Evolutionary conservation across 768 basidiomycete species (phyloP).

Genomic region (Russula olivacea): DNA sequence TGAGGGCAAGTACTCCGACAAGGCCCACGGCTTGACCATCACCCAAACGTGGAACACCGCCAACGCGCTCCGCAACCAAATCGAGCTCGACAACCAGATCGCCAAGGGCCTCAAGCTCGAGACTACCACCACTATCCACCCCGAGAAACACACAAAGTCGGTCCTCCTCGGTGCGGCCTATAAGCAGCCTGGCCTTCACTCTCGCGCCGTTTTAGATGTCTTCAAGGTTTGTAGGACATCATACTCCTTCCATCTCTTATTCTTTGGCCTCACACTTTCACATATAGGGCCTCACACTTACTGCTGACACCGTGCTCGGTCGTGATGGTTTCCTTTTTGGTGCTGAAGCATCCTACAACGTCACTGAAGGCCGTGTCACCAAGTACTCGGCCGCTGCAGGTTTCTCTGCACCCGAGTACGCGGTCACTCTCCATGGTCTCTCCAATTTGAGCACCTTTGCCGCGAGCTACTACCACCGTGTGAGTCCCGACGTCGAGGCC

Average conservation of each 20-base stretch:
- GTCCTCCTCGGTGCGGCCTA: constrained; percentile 80
- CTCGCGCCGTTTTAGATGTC: constrained; percentile 82
- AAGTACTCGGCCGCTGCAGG: constrained; percentile 90
- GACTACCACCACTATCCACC: constrained; percentile 71
- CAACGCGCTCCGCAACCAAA: constrained; percentile 84
- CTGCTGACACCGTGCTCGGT: constrained; percentile 89
- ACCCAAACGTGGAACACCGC: constrained; percentile 94
- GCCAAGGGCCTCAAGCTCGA: constrained; percentile 98
- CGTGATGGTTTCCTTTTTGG: constrained; percentile 97
- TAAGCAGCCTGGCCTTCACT: constrained; percentile 96
- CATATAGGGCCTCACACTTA: constrained; percentile 88
- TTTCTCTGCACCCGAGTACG: constrained; percentile 94
- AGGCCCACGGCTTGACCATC: constrained; percentile 87
- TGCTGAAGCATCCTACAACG: constrained; percentile 94
- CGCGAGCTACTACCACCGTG: constrained; percentile 98
- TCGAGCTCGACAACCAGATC: constrained; percentile 96
- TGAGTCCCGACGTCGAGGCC: constrained; percentile 85
- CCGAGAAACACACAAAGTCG: constrained; percentile 81
- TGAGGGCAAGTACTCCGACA: constrained; percentile 91
- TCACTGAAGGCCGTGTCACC: constrained; percentile 86
- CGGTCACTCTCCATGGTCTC: constrained; percentile 89
- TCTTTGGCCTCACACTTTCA: neutral
- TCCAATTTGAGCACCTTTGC: constrained; percentile 91
- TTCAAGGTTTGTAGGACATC: constrained; percentile 65
- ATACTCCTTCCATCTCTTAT: neutral